Base-by-base conservation (phyloP, 352 stramenopile species). In the Plasmopara muralis region DNA sequence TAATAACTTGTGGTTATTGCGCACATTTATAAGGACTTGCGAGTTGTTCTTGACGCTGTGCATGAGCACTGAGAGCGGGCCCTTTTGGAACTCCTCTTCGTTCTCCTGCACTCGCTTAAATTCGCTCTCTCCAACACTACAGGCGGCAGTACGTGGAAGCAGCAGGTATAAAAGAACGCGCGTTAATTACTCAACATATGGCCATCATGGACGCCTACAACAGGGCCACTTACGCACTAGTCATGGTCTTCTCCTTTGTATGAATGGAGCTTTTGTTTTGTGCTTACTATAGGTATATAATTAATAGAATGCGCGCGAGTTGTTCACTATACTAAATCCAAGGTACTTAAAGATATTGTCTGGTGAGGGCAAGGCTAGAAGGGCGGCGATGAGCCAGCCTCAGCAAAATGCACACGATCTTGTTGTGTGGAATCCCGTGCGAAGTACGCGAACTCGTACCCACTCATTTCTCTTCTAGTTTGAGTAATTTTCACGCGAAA, bases 1-100 rank as follows among this genome's bases (percentile, higher is more conserved):
- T 47, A 99, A 84, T 38, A 99, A 81, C 72, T 99, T 99, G 82
- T 99, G 97, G 77, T 99, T 99, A 79, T 99, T 99, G 54, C 97
- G 85, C 45, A 99, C 91, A 77, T 99, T 99, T 66, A 99, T 97
- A 12, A 99, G 83, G 50, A 99, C 94, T 75, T 99, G 96, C 50
- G 91, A 97, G 64, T 96, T 98, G 57, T 96, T 96, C 70, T 97
- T 97, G 15, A 99, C 96, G 61, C 93, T 97, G 51, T 98, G 92
- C 83, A 98, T 98, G 45, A 99, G 81, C 51, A 99, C 87, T 29
- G 86, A 97, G 34, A 99, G 87, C 49, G 97, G 97, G 14, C 97
- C 97, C 47, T 95, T 97, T 62, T 97, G 90, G 66, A 98, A 97
- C 62, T 97, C 91, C 54, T 97, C 78, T 64, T 96, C 83, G 57